phyloP scores from a whole-genome alignment of 306 rosid genomes.

The Bauhinia variegata region DNA sequence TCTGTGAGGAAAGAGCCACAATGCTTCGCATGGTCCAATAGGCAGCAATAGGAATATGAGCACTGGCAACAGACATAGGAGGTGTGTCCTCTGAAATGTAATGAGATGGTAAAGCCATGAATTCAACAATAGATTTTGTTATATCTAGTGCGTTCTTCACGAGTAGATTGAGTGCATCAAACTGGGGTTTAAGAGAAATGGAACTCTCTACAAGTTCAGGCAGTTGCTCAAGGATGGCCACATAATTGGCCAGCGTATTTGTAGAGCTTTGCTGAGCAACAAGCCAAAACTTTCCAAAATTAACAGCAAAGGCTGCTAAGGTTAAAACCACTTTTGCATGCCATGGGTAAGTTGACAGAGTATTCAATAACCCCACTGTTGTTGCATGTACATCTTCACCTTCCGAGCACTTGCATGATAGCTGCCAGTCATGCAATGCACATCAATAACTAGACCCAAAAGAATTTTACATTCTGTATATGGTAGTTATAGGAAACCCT shows the following conservation, averaged over 20 bases:
- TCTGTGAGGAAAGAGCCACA: constrained; percentile 48
- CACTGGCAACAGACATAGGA: constrained; percentile 38
- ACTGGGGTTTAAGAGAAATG: constrained; percentile 60
- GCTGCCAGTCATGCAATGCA: background rate
- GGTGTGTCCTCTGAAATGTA: constrained; percentile 52
- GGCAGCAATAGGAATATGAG: constrained; percentile 54
- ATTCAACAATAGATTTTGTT: constrained; percentile 45
- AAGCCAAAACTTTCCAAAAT: constrained; percentile 58
- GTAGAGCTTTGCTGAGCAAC: constrained; percentile 48
- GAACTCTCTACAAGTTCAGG: constrained; percentile 60
- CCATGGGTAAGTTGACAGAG: constrained; percentile 51
- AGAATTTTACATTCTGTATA: constrained; percentile 3
- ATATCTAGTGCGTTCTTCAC: constrained; percentile 53
- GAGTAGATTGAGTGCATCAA: constrained; percentile 66
- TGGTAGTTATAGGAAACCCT: background rate
- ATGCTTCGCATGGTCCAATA: constrained; percentile 54
- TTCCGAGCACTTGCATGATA: background rate
- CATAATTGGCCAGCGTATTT: constrained; percentile 51
- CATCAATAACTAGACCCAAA: background rate
- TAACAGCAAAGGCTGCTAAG: constrained; percentile 50
- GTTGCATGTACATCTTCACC: constrained; percentile 37
- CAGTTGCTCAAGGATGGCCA: constrained; percentile 53
- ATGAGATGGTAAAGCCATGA: constrained; percentile 40
- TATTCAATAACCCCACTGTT: background rate
- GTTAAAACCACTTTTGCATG: constrained; percentile 56